Percentiles rank a stretch among this genome's conserved stretches.
Conservation (phyloP, 306 rosid species). For the Abrus precatorius region DNA sequence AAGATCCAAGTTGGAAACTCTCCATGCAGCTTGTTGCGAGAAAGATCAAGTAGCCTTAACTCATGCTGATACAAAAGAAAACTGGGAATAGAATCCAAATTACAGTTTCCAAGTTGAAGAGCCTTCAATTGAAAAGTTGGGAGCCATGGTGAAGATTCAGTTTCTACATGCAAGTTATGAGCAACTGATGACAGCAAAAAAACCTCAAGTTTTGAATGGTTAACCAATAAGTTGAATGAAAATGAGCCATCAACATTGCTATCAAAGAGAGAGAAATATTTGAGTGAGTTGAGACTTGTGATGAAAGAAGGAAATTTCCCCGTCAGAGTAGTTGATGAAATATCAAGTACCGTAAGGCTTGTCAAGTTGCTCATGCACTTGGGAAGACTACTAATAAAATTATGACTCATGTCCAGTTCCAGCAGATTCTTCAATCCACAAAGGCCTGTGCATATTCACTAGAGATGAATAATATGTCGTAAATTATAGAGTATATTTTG, state of each 20-base stretch:
- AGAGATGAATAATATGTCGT: too few species aligned
- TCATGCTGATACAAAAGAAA: conserved; percentile 18
- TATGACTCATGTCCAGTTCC: conserved; percentile 5
- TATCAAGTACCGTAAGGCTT: neutral
- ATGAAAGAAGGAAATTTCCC: neutral
- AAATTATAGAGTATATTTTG: too few species aligned
- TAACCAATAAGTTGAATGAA: neutral
- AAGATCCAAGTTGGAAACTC: conserved; percentile 34
- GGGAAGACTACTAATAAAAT: neutral
- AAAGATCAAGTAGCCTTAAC: neutral
- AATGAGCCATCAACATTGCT: conserved; percentile 21
- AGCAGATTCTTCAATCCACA: conserved; percentile 26
- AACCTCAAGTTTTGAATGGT: conserved; percentile 33
- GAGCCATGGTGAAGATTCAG: conserved; percentile 26
- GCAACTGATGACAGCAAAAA: neutral
- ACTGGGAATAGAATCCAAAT: conserved; percentile 19
- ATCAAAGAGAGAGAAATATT: conserved; percentile 1
- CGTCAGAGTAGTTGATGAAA: neutral
- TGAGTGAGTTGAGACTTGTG: neutral
- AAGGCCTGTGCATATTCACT: neutral
- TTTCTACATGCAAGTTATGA: conserved; percentile 24
- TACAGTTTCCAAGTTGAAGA: neutral
- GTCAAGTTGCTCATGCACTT: neutral
- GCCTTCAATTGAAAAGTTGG: conserved; percentile 31
- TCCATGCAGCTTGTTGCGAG: conserved; percentile 26